Evolutionary conservation across 352 stramenopile genomes (phyloP), one percentile per base, ranked within the genome.

Genomic region (Phytophthora quininea): DNA sequence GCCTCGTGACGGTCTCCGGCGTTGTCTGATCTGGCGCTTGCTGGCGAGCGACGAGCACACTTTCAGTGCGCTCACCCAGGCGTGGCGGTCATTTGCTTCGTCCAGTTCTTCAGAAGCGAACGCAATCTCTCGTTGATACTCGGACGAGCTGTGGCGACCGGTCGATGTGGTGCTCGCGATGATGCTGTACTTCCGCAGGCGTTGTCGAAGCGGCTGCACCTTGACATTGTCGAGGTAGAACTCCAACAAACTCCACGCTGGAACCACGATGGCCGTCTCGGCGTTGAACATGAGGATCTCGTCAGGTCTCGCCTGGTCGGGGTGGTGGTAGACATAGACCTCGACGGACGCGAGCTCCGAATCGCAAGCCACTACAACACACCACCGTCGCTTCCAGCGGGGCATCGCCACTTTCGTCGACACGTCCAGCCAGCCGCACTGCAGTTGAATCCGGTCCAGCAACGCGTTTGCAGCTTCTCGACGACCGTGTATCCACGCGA

Each of bases 321-420:
- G 71, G 10, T 65, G 49, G 15, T 73, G 61, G 54, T 82, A 88
- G 24, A 88, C 37, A n/a, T 71, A 76, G 7, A 90, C 54, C 50
- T 88, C 74, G 29, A 79, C 60, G 8, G 70, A 60, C 59, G 64
- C 56, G 40, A 62, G 55, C 9, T 79, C 52, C 14, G 53, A 45
- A 45, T 80, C 69, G 29, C 76, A 77, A 37, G 77, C 77, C 29
- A 89, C 56, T 33, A 73, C 66, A 37, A 89, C 71, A 30, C 62
- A 78, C 74, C 76, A 90, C 30, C 72, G 74, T 24, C 62, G 73
- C 58, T 80, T 84, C 79, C 81, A 87, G 30, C 81, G n/a, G 29
- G 62, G 67, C n/a, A 67, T 6, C 54, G 55, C 40, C n/a, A 38
- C 61, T n/a, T 52, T 51, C 29, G 67, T 69, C 15, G 37, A 58